A percentile compares a stretch with the other conserved stretches of the same genome.
Conservation (phyloP, 257 asterid species). For the Rubia yunnanensis region DNA sequence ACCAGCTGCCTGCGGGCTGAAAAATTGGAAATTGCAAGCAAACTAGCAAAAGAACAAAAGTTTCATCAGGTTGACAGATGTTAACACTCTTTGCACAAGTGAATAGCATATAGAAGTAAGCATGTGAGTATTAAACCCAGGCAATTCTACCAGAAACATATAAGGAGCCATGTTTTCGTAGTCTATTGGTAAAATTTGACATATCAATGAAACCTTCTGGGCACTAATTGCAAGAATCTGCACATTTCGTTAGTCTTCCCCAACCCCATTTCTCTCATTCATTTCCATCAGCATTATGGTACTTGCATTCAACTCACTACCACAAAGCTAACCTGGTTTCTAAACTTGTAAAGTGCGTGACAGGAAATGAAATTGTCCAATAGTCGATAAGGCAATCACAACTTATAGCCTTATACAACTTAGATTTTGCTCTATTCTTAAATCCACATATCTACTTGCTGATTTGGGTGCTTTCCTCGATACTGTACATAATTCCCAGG, state of each 20-base stretch:
- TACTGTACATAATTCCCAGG: neutral
- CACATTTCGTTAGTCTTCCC: too few relatives aligned
- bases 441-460: neutral
- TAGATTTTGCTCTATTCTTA: neutral
- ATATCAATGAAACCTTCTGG: neutral
- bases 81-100: neutral
- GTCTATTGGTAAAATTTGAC: neutral
- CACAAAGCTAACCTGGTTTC: neutral
- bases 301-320: neutral
- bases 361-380: neutral
- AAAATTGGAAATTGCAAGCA: constrained; percentile 76
- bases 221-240: too few relatives aligned
- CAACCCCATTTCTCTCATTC: neutral
- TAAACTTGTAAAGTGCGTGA: neutral
- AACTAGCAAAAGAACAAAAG: constrained; percentile 26
- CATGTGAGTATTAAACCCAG: neutral
- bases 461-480: neutral
- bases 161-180: too few relatives aligned
- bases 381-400: neutral
- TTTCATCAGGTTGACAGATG: constrained; percentile 15
- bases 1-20: constrained; percentile 57
- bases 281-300: neutral
- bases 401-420: too few relatives aligned
- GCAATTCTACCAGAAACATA: too few relatives aligned
- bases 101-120: neutral